phyloP scores from a whole-genome alignment of 2,329 filamentous ascomycete genomes.

The Aspergillus sp. region DNA sequence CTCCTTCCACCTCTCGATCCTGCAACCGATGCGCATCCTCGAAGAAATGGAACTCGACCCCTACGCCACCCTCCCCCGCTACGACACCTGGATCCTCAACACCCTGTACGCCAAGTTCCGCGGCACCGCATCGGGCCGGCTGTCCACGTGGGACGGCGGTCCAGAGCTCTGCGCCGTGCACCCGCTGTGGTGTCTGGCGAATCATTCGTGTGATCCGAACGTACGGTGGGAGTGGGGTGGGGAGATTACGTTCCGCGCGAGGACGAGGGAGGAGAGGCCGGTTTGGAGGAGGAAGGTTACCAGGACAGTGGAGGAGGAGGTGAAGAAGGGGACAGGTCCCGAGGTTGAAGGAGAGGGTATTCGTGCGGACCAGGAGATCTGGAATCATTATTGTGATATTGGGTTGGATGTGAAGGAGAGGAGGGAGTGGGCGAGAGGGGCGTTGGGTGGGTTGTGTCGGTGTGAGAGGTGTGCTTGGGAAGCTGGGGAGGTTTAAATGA shows the following conservation, averaged over 20 bases:
- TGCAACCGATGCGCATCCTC: conserved; percentile 60
- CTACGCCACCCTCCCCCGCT: conserved; percentile 46
- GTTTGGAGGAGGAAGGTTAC: conserved; percentile 33
- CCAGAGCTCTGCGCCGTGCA: conserved; percentile 93
- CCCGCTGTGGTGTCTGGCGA: conserved; percentile 93
- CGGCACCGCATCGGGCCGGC: conserved; percentile 83
- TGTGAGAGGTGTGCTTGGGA: conserved; percentile 81
- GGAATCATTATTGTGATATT: conserved; percentile 94
- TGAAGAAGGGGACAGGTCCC: no score
- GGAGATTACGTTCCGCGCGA: conserved; percentile 40
- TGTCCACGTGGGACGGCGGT: conserved; percentile 72
- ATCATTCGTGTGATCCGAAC: conserved; percentile 94
- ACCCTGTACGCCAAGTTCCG: conserved; percentile 91
- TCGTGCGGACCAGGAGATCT: conserved; percentile 75
- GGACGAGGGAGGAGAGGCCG: conserved; percentile 34
- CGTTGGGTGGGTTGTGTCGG: conserved; percentile 84
- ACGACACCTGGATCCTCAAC: conserved; percentile 68
- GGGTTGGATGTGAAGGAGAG: conserved; percentile 73
- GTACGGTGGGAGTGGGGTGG: conserved; percentile 88
- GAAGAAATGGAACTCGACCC: conserved; percentile 64
- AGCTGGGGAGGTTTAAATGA: conserved; percentile 30
- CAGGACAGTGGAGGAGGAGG: conserved; percentile 4
- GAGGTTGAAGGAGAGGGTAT: conserved; percentile 48
- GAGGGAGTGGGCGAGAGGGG: conserved; percentile 84
- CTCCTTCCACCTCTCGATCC: conserved; percentile 60